phyloP scores from a whole-genome alignment of 257 asterid genomes.

The Salvia hispanica region DNA sequence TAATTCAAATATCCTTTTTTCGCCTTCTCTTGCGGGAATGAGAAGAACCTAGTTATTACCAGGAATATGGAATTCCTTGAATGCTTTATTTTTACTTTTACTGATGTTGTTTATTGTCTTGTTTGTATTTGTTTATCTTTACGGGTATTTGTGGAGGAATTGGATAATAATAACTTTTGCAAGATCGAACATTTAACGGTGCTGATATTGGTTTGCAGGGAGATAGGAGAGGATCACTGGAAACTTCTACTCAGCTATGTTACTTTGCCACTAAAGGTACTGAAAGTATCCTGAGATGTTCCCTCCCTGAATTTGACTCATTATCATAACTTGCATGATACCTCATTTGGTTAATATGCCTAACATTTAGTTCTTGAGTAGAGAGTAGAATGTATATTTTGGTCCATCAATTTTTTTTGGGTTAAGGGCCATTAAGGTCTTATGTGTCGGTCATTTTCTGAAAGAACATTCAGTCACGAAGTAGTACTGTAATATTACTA shows the following conservation, averaged over 20 bases:
- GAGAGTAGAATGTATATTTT: neutral
- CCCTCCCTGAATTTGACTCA: neutral
- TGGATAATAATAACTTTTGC: conserved; percentile 1
- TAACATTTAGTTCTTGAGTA: neutral
- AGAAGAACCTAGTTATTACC: neutral
- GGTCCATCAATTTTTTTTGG: neutral
- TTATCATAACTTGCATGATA: neutral
- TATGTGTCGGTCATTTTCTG: neutral
- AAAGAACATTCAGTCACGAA: no score
- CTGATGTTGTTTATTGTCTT: neutral
- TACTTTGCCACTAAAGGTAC: conserved; percentile 55
- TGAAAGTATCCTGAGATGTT: conserved; percentile 11
- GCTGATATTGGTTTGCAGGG: conserved; percentile 34
- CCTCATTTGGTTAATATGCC: neutral
- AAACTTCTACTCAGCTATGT: conserved; percentile 30
- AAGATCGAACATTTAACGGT: neutral
- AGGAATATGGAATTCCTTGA: neutral
- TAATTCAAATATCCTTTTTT: neutral
- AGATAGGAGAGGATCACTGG: neutral
- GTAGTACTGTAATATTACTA: neutral
- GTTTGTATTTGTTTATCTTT: neutral
- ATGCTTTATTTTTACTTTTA: neutral
- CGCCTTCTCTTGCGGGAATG: neutral
- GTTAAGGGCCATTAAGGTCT: neutral
- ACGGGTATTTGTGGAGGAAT: conserved; percentile 2